Percentiles rank a stretch among this genome's conserved stretches.
Conservation (phyloP, 2,329 filamentous ascomycete genomes). For the Pseudogymnoascus sp. region DNA sequence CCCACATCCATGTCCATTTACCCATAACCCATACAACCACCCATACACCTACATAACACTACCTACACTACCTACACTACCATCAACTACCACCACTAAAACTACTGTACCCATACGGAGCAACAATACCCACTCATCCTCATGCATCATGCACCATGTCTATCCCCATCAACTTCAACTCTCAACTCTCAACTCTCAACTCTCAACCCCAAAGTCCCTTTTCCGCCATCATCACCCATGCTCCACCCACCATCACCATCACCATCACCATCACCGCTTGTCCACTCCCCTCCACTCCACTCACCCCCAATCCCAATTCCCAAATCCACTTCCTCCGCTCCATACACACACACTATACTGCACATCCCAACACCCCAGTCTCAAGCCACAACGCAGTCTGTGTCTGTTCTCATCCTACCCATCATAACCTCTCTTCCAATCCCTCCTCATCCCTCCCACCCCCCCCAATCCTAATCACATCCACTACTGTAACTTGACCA, state of each 20-base stretch:
- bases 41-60: background rate
- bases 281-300: background rate
- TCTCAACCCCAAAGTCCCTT: conserved; percentile 7
- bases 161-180: conserved; percentile 4
- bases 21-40: background rate
- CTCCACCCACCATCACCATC: background rate
- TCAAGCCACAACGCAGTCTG: background rate
- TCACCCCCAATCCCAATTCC: background rate
- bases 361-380: background rate
- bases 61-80: background rate
- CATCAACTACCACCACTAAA: background rate
- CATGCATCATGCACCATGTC: conserved; percentile 7
- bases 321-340: background rate
- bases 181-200: too few species aligned
- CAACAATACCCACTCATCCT: background rate
- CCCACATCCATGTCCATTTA: background rate
- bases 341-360: too few species aligned
- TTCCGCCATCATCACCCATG: background rate
- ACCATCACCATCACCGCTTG: background rate
- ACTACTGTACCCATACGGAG: background rate
- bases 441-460: background rate
- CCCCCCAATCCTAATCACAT: background rate
- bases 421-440: background rate
- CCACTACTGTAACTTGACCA: conserved; percentile 3
- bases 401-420: conserved; percentile 1